Evolutionary conservation across 495 filamentous ascomycete genomes (phyloP), one percentile per base, ranked within the genome.

Genomic region (Penicillium mononematosum): DNA sequence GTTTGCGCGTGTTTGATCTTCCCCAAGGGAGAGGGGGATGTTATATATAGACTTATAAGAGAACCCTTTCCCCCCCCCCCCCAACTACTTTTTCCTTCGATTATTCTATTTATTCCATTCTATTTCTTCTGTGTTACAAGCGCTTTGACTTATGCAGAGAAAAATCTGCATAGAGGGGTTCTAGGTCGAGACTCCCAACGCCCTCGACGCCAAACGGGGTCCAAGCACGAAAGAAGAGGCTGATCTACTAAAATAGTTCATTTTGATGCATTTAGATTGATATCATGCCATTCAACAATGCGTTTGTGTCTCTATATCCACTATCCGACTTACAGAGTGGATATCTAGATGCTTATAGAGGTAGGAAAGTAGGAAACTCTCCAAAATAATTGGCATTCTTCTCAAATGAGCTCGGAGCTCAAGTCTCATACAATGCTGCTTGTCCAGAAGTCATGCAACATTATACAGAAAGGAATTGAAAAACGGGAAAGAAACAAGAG

Each of bases 1-100:
- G 65, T 68, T 68, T 66, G 63, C 55, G 57, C 50, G 47, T 68
- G 65, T 66, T 68, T 65, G 65, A 54, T 50, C 62, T 56, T 44
- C 60, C 53, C 32, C 31, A 43, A 32, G 38, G 42, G 24, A 6
- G 24, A 25, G 50, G 45, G 54, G 45, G 45, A 5, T 58, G 14
- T 38, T 66, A 66, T 63, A 60, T 55, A 60, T 67, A 59, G 55
- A 51, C 12, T 22, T 41, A 39, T 22, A 38, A 17, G 31, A 10
- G 7, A 9, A 29, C 31, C 31, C 31, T 34, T 34, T 2, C 24
- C 24, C 24, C 24, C 24, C 31, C n/a, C n/a, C n/a, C n/a, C n/a
- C n/a, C n/a, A n/a, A n/a, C n/a, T 34, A 34, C 11, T 31, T 34
- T 34, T 34, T 14, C 10, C 3, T 31, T 31, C 29, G 10, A 34